Evolutionary conservation across 192 early-diverging fungal species (phyloP).

Genomic region (Umbelopsis sp.): DNA sequence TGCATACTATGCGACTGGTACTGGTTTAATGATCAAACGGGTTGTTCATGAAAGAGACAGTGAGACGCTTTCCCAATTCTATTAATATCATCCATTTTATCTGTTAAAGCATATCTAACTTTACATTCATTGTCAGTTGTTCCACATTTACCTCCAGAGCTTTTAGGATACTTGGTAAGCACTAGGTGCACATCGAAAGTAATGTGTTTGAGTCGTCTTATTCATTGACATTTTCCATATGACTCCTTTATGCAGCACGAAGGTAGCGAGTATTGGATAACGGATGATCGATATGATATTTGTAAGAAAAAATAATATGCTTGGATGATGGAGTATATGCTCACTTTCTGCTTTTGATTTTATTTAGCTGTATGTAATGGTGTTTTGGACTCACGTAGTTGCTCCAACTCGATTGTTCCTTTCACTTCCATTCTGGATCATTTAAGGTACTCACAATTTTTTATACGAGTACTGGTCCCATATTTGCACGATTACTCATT

Average conservation of each 20-base stretch:
- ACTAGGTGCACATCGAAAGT: no score
- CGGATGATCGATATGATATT: background rate
- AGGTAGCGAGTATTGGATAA: conserved; percentile 34
- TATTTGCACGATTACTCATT: background rate
- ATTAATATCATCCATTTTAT: background rate
- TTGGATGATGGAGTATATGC: no score
- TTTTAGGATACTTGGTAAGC: conserved; percentile 21
- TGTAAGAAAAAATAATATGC: background rate
- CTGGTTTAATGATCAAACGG: conserved; percentile 23
- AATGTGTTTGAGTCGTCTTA: no score
- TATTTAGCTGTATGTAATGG: conserved; percentile 19
- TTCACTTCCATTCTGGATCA: conserved; percentile 25
- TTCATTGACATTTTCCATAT: background rate
- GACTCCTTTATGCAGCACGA: background rate
- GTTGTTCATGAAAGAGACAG: conserved; percentile 31
- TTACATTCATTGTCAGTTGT: conserved; percentile 13
- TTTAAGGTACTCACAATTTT: conserved; percentile 6
- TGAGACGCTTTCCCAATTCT: background rate
- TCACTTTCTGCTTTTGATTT: background rate
- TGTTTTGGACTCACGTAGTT: conserved; percentile 16
- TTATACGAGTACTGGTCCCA: background rate
- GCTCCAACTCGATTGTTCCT: conserved; percentile 25
- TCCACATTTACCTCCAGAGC: conserved; percentile 26
- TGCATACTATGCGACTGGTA: conserved; percentile 21
- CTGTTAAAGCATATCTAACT: background rate